Conservation (phyloP, 345 rosid genomes). For the Populus alba region DNA sequence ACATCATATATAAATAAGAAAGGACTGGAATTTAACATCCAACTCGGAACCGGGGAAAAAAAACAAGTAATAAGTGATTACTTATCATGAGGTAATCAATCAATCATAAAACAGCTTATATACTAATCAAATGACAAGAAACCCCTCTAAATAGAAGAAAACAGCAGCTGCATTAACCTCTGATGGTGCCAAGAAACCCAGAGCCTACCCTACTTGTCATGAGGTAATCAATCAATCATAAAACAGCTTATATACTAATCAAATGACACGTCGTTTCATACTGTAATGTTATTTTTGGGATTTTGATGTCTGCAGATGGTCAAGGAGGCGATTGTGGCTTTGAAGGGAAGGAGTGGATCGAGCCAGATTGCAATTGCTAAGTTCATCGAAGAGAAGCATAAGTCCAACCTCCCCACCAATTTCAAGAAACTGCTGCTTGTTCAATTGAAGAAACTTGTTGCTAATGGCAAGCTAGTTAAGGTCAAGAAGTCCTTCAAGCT, state of each 20-base stretch:
- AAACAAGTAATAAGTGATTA: neutral
- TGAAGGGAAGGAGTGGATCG: slow-evolving; percentile 26
- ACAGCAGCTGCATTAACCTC: too few relatives aligned
- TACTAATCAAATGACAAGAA: too few relatives aligned
- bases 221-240: neutral
- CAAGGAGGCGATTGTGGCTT: slow-evolving; percentile 7
- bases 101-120: too few relatives aligned
- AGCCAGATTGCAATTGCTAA: slow-evolving; percentile 22
- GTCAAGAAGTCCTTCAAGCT: slow-evolving; percentile 27
- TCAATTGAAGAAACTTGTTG: slow-evolving; percentile 25
- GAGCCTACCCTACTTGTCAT: too few relatives aligned
- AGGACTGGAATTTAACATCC: neutral
- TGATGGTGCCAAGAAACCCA: too few relatives aligned
- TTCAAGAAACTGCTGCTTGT: slow-evolving; percentile 20
- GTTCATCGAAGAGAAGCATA: slow-evolving; percentile 25
- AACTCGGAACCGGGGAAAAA: too few relatives aligned
- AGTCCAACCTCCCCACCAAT: slow-evolving; percentile 13
- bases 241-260: neutral
- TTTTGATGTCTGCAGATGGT: slow-evolving; percentile 13
- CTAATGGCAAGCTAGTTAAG: slow-evolving; percentile 21
- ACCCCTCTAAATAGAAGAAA: too few relatives aligned
- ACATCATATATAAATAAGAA: neutral
- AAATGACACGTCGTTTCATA: neutral
- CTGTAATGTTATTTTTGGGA: neutral
- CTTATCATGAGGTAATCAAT: too few relatives aligned